Evolutionary conservation across 176 grass and related monocot genomes (phyloP), one percentile per base, ranked within the genome.

Genomic region (Musa acuminata): DNA sequence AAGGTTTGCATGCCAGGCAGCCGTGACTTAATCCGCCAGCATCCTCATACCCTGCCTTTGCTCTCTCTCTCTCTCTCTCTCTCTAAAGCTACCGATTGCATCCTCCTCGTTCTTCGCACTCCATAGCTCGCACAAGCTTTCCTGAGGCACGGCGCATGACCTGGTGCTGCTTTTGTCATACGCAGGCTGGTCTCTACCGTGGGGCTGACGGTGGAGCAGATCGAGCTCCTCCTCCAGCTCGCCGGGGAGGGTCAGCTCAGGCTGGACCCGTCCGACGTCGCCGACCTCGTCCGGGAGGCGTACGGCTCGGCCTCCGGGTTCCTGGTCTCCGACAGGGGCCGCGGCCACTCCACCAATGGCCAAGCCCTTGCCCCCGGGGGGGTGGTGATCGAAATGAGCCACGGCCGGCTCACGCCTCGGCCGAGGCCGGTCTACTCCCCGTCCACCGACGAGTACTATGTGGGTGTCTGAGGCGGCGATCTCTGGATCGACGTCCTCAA

Each of bases 401-500:
- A 81, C 52, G 79, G 82, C 51, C 72, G 69, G 74, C 80, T 13
- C 57, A n/a, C 81, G 19, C 11, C 79, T 13, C 29, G 13, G 49
- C 54, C 4, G 66, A 10, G 24, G 49, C 16, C 25, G 51, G 50
- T 2, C 76, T 89, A 87, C 86, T 83, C 83, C 16, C 23, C 87
- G 21, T 77, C 29, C 53, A 69, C 84, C 1, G 88, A 86, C 3
- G 88, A 86, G 62, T 65, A 89, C 83, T 93, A 98, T 76, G 80
- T 98, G 29, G 94, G 91, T 79, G 90, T 93, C 11, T 98, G 94
- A 90, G 88, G 82, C 72, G 94, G 94, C 53, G 90, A 91, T 11
- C 79, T 92, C 19, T 98, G 94, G 94, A 26, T 86, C 22, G 88
- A 98, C 77, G 88, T 98, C 75, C 87, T 98, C 62, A 98, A 93